Conservation (phyloP, 345 rosid genomes). For the Aegle marmelos region DNA sequence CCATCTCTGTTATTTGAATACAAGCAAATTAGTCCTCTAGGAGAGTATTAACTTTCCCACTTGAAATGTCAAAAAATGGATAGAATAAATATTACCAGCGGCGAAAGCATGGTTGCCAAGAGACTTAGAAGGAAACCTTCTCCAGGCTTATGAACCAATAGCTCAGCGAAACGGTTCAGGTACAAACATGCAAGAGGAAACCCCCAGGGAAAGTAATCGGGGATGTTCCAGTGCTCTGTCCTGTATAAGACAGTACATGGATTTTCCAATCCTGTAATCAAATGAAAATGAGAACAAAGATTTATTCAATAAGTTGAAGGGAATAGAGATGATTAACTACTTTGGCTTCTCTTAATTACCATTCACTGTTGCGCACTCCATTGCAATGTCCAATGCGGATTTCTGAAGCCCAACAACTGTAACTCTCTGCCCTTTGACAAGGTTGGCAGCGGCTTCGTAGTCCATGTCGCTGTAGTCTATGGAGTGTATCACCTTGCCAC, state of each 20-base stretch:
- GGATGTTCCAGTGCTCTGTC: slow-evolving; percentile 36
- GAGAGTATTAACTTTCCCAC: no score
- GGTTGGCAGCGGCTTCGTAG: background rate
- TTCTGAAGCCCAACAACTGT: slow-evolving; percentile 43
- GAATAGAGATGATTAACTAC: background rate
- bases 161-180: slow-evolving; percentile 45
- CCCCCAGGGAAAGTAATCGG: slow-evolving; percentile 48
- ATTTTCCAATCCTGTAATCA: slow-evolving; percentile 21
- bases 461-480: slow-evolving; percentile 36
- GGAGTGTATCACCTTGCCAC: slow-evolving; percentile 45
- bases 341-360: slow-evolving; percentile 14
- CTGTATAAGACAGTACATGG: slow-evolving; percentile 35
- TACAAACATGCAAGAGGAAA: slow-evolving; percentile 29
- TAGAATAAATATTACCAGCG: slow-evolving; percentile 24
- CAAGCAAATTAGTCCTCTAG: background rate
- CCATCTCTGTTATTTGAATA: slow-evolving; percentile 30
- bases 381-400: slow-evolving; percentile 40
- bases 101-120: slow-evolving; percentile 37
- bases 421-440: slow-evolving; percentile 31
- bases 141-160: slow-evolving; percentile 47
- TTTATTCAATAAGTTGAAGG: background rate
- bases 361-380: slow-evolving; percentile 36
- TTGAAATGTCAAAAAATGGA: background rate
- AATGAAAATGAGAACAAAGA: background rate
- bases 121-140: slow-evolving; percentile 35